Evolutionary conservation across 306 rosid genomes (phyloP), one percentile per base, ranked within the genome.

Genomic region (Trichosanthes truncata): DNA sequence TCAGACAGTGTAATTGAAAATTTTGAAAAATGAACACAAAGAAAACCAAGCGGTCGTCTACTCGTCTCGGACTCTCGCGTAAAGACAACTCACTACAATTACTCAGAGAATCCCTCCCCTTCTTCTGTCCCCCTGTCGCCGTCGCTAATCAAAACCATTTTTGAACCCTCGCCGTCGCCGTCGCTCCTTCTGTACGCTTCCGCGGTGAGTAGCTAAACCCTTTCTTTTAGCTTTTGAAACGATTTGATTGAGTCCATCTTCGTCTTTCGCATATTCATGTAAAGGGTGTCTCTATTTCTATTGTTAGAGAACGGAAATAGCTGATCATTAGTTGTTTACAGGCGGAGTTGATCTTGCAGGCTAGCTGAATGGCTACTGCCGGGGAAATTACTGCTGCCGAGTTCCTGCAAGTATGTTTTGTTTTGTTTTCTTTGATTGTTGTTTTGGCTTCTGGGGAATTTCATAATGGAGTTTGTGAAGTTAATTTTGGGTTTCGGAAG

Each of bases 371-470:
- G 90, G 91, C 96, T 17, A 83, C 86, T 80, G 81, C 78, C 21
- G 68, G 84, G 66, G 90, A 90, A 67, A 74, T 87, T 29, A 87
- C 89, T 38, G 91, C 88, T 3, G 84, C 93, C 5, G 92, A 88
- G 69, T 84, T 89, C 78, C 65, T 90, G 77, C 84, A 82, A 79
- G 97, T 92, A 84, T 66, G 79, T 74, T 74, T 48, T 74, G 79
- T 74, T 74, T 48, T 74, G 60, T 18, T 29, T 74, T 74, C 7
- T 52, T 74, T 74, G 61, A 17, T 46, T 38, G 51, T 67, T 51
- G 17, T 74, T 74, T 72, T 45, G 57, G 57, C 43, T 73, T 26
- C 60, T 73, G 26, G 25, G 41, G 4, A 81, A 38, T 11, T 20
- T 52, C 25, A 41, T 26, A 20, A 40, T 51, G 18, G 72, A 12